Conservation (phyloP, 2,329 filamentous ascomycete species). For the Pseudocercospora fijiensis region DNA sequence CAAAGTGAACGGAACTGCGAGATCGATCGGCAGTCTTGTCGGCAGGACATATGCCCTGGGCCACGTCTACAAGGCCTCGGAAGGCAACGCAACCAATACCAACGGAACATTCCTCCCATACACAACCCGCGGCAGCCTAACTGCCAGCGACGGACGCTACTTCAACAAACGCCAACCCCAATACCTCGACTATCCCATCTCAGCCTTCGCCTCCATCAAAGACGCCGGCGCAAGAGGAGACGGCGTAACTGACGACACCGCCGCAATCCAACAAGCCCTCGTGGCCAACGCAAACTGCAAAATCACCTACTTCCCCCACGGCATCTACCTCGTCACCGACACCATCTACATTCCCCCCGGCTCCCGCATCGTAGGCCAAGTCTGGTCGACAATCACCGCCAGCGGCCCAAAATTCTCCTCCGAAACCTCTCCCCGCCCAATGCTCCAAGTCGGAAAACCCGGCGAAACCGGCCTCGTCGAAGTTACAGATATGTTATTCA, state of each 20-base stretch:
- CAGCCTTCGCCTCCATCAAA: constrained; percentile 51
- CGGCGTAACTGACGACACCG: constrained; percentile 40
- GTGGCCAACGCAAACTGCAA: constrained; percentile 36
- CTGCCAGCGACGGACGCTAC: constrained; percentile 39
- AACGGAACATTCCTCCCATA: constrained; percentile 24
- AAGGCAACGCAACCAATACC: constrained; percentile 12
- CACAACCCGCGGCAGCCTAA: constrained; percentile 25
- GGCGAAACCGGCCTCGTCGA: constrained; percentile 54
- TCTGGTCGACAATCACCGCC: constrained; percentile 53
- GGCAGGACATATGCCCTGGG: constrained; percentile 36
- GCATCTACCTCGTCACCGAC: constrained; percentile 47
- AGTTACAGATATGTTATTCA: constrained; percentile 55
- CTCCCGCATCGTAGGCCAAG: constrained; percentile 56
- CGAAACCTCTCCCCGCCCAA: constrained; percentile 46
- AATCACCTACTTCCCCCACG: constrained; percentile 47
- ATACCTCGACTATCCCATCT: constrained; percentile 45
- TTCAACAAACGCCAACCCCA: constrained; percentile 45
- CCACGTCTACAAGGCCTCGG: constrained; percentile 24
- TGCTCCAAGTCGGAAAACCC: constrained; percentile 53
- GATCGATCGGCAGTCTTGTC: constrained; percentile 36
- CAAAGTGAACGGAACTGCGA: constrained; percentile 27
- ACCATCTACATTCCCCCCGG: constrained; percentile 52
- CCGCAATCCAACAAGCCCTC: constrained; percentile 29
- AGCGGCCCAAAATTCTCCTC: constrained; percentile 50
- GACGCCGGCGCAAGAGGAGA: constrained; percentile 39